Evolutionary conservation across 2,329 filamentous ascomycete genomes (phyloP), one percentile per base, ranked within the genome.

Genomic region (Fusarium beomiforme): DNA sequence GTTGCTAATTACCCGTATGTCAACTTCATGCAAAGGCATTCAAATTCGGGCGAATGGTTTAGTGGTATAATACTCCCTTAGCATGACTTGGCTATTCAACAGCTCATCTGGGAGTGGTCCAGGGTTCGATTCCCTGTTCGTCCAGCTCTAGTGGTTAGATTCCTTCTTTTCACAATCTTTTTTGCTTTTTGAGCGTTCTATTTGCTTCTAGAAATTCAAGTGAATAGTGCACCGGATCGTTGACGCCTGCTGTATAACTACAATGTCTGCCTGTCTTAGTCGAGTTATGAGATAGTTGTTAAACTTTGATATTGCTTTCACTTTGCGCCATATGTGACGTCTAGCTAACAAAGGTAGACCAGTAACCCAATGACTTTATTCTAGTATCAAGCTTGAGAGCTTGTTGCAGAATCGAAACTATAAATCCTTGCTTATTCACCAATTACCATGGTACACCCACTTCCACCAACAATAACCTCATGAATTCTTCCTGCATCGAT

Each of bases 361-460:
- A 51, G 24, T 31, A 26, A 36, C 47, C 16, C 31, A 36, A 33
- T n/a, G 17, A 19, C 29, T 31, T 50, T 37, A 13, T 16, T 23
- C 2, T 4, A 21, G 24, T 11, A 34, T n/a, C 47, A 51, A n/a
- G 17, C n/a, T 13, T 29, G 9, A 14, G 14, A 33, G 24, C 9
- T 29, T 26, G 9, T n/a, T 14, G 2, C 21, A 33, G 21, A 37
- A 23, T 23, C 4, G 7, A 7, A 31, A 11, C 13, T 31, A 4
- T n/a, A 34, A 26, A 21, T 26, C 17, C n/a, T n/a, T 13, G 9
- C 67, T 64, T 37, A 89, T 81, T 90, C 88, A 50, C 89, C 88
- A 76, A 90, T 88, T 12, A 90, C 89, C 81, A 91, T 91, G 5
- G 89, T 92, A 78, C 91, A 93, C 0, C 91, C 91, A 65, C 87